A percentile compares a stretch with the other conserved stretches of the same genome.
Evolutionary conservation across 257 asterid genomes (phyloP).

Genomic region (Eucommia ulmoides): DNA sequence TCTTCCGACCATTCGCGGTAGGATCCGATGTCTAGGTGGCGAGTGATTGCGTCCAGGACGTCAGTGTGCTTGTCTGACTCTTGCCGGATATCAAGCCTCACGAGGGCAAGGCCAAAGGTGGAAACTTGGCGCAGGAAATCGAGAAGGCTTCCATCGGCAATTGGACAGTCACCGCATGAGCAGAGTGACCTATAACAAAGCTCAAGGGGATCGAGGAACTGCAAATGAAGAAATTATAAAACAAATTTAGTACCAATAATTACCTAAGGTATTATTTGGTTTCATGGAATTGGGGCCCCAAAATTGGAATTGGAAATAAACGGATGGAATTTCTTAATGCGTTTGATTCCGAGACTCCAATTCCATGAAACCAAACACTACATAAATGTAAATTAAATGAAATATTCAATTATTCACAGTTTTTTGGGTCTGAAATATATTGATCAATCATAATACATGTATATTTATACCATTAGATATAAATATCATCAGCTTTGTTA

Average conservation of each 20-base stretch:
- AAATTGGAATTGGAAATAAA: too few species aligned
- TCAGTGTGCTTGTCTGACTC: conserved; percentile 92
- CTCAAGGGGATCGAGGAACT: conserved; percentile 95
- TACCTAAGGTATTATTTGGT: too few species aligned
- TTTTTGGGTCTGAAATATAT: too few species aligned
- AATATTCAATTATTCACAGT: too few species aligned
- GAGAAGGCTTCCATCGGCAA: conserved; percentile 94
- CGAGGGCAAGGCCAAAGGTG: conserved; percentile 85
- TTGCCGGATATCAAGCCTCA: conserved; percentile 86
- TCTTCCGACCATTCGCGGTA: conserved; percentile 87
- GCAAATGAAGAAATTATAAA: conserved; percentile 10
- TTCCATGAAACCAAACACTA: too few species aligned
- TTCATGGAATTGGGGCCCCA: too few species aligned
- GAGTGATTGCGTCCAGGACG: conserved; percentile 78
- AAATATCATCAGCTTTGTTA: too few species aligned
- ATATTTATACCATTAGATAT: too few species aligned
- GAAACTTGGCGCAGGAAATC: conserved; percentile 92
- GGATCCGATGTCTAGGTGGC: conserved; percentile 77
- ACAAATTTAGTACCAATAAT: neutral
- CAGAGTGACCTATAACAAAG: conserved; percentile 87
- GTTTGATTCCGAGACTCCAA: too few species aligned
- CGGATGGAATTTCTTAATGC: too few species aligned
- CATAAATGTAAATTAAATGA: too few species aligned
- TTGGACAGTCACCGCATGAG: conserved; percentile 71
- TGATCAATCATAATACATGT: too few species aligned